phyloP scores from a whole-genome alignment of 257 asterid genomes.

The Dorcoceras hygrometricum region DNA sequence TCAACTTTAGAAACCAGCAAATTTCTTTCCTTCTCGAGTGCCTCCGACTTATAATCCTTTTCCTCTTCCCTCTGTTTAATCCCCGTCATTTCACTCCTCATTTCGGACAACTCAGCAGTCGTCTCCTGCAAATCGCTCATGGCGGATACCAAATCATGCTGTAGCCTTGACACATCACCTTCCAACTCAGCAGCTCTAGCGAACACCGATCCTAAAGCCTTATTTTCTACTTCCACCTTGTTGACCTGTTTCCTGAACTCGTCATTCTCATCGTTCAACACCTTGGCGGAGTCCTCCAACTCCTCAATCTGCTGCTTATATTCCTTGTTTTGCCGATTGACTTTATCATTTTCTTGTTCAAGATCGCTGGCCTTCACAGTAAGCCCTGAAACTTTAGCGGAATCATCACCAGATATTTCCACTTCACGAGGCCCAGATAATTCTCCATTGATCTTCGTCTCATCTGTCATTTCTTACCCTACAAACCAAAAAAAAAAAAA shows the following conservation, averaged over 20 bases:
- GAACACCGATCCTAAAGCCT: constrained; percentile 42
- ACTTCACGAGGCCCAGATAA: constrained; percentile 41
- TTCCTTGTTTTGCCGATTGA: constrained; percentile 39
- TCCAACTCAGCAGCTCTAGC: constrained; percentile 67
- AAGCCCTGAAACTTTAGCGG: constrained; percentile 35
- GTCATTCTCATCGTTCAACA: constrained; percentile 33
- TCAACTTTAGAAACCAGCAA: constrained; percentile 39
- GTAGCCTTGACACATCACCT: constrained; percentile 51
- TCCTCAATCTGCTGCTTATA: constrained; percentile 40
- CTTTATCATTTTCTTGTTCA: constrained; percentile 46
- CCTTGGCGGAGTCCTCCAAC: constrained; percentile 37
- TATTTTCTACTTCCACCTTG: constrained; percentile 38
- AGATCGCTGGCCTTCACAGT: constrained; percentile 36
- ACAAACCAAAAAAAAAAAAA: background rate
- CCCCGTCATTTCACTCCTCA: constrained; percentile 44
- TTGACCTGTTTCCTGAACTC: constrained; percentile 34
- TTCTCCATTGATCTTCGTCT: constrained; percentile 40
- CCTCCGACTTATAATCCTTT: constrained; percentile 43
- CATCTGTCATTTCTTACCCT: constrained; percentile 56
- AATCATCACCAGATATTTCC: constrained; percentile 49
- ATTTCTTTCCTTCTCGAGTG: constrained; percentile 48
- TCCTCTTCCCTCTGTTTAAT: constrained; percentile 38
- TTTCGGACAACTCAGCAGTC: constrained; percentile 29
- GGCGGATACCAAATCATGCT: constrained; percentile 54
- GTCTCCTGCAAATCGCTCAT: constrained; percentile 49